Base-by-base conservation (phyloP, 2,329 filamentous ascomycete species). In the Zalaria obscura region DNA sequence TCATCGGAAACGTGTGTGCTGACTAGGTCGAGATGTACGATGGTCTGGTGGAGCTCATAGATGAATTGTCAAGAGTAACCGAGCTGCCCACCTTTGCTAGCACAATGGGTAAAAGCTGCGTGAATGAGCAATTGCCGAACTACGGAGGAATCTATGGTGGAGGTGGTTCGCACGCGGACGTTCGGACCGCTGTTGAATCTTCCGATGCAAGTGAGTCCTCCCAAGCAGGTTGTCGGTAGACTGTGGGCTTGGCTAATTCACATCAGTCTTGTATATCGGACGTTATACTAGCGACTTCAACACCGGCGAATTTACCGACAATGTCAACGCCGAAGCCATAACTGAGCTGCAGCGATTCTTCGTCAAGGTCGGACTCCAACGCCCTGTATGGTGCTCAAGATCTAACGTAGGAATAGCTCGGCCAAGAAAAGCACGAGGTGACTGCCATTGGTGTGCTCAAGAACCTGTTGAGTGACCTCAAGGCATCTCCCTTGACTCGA, bases 91-190 rank as follows among this genome's bases (percentile, higher is more conserved):
- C 83, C 0, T 93, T 91, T 52, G 83, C 88, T n/a, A 82, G 85
- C 0, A 84, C 86, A 2, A 93, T 93, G 82, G 86, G 86, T 37
- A 93, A 93, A 64, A 76, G 85, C 11, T 82, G 83, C 18, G 73
- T 94, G 37, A 73, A 91, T 52, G 86, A 94, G 60, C 73, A 73
- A 2, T 71, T 82, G 37, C 66, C 72, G n/a, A 82, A 75, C 53
- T 93, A 81, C 50, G 83, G 83, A 25, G 87, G 87, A 48, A 83
- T 93, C 4, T 93, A 93, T 58, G 81, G 82, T 5, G 87, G 87
- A n/a, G 72, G 73, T 44, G 84, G 80, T 31, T 86, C 80, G 28
- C 73, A 79, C 40, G 69, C 75, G 1, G 70, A 72, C 32, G 80
- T 83, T 25, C 70, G 72, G 48, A 64, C 76, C 35, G 69, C 72